Evolutionary conservation across 768 basidiomycete species (phyloP).

Genomic region (Asterophora parasitica): DNA sequence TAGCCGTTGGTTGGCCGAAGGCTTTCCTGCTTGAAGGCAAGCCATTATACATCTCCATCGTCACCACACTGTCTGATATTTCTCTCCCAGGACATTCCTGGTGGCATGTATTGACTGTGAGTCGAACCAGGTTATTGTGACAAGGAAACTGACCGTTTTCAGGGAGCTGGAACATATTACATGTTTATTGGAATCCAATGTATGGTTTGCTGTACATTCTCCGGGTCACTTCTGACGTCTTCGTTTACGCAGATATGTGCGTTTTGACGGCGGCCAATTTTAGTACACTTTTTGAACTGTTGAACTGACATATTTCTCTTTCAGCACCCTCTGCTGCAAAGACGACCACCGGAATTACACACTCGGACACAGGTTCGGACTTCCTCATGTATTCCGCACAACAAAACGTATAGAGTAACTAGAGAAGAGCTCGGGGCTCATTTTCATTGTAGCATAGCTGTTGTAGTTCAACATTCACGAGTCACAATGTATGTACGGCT

Average conservation of each 20-base stretch:
- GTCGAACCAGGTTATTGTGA: constrained; percentile 12
- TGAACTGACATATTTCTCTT: constrained; percentile 3
- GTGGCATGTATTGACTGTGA: constrained; percentile 69
- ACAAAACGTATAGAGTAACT: too few relatives aligned
- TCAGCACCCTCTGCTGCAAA: constrained; percentile 53
- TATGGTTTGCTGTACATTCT: constrained; percentile 22
- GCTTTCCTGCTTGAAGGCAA: constrained; percentile 65
- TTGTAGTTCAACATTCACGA: background rate
- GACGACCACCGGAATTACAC: constrained; percentile 49
- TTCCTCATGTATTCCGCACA: constrained; percentile 43
- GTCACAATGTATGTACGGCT: background rate
- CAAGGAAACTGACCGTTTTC: background rate
- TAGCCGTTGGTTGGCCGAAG: constrained; percentile 53
- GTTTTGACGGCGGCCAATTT: constrained; percentile 19
- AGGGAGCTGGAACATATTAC: constrained; percentile 49
- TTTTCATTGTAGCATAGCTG: background rate
- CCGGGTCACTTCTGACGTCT: constrained; percentile 1
- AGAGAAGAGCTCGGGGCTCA: too few relatives aligned
- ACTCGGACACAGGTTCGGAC: constrained; percentile 35
- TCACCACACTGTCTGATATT: background rate
- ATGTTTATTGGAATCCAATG: constrained; percentile 52
- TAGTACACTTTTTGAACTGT: too few relatives aligned
- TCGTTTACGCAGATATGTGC: constrained; percentile 35
- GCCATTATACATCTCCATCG: constrained; percentile 1
- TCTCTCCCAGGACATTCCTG: constrained; percentile 55